Evolutionary conservation across 345 rosid genomes (phyloP).

Genomic region (Hypericum perforatum): DNA sequence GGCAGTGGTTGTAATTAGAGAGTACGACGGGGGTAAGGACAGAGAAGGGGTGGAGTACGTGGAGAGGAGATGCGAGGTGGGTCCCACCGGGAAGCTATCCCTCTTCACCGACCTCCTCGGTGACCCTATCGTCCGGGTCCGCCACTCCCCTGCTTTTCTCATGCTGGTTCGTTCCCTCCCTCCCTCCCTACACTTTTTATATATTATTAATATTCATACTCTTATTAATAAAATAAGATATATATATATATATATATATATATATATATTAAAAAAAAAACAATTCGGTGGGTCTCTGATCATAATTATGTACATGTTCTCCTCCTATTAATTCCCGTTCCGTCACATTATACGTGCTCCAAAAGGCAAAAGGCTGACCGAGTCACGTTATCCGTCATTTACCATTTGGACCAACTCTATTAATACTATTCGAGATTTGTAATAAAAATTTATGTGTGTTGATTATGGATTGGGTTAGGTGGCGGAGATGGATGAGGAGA

Average conservation of each 20-base stretch:
- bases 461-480: conserved; percentile 24
- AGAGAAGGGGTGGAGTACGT: conserved; percentile 40
- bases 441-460: background rate
- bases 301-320: too few species aligned
- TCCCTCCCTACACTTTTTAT: background rate
- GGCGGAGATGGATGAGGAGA: conserved; percentile 44
- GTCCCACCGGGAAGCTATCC: conserved; percentile 39
- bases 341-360: too few species aligned
- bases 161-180: conserved; percentile 52
- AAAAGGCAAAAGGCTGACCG: too few species aligned
- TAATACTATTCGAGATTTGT: background rate
- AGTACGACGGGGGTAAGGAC: conserved; percentile 47
- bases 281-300: too few species aligned
- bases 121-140: conserved; percentile 79
- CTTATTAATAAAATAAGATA: too few species aligned
- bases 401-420: background rate
- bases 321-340: too few species aligned
- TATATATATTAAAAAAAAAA: too few species aligned
- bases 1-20: conserved; percentile 23
- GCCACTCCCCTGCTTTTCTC: conserved; percentile 51
- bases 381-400: too few species aligned
- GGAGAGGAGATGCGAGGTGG: conserved; percentile 68
- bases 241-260: too few species aligned
- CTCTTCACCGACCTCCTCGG: conserved; percentile 70
- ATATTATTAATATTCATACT: background rate